Percentiles rank a stretch among this genome's conserved stretches.
These are phyloP conservation scores for Epichloe gansuensis DNA, from an alignment of 2,329 filamentous ascomycete genomes.

Conservation along the genomic window DNA sequence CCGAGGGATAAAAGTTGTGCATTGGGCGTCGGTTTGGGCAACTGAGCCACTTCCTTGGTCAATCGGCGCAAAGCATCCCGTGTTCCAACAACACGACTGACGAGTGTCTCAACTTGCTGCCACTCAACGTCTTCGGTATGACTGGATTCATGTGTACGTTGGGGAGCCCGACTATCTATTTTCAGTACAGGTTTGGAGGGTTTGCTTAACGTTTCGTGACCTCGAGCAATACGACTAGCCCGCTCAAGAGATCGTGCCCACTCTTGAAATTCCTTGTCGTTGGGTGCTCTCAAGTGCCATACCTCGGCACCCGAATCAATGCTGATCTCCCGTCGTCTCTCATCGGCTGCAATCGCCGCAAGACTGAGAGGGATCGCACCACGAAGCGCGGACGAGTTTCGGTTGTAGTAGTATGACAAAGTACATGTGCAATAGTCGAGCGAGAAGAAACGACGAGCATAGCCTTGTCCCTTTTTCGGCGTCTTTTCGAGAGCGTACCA, in stretches of 20 bases:
- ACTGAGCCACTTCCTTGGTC: constrained; percentile 68
- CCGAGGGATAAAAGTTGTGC: constrained; percentile 29
- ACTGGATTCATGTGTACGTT: constrained; percentile 21
- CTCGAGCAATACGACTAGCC: constrained; percentile 56
- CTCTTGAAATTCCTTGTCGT: constrained; percentile 70
- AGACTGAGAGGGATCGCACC: constrained; percentile 87
- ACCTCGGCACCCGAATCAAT: constrained; percentile 96
- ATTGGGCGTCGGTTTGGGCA: constrained; percentile 16
- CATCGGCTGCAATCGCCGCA: constrained; percentile 82
- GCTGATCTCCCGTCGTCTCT: constrained; percentile 79
- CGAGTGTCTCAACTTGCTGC: constrained; percentile 72
- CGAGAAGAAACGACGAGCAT: constrained; percentile 88
- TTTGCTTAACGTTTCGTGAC: constrained; percentile 28
- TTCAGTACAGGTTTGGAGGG: constrained; percentile 16
- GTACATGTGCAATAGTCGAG: constrained; percentile 91
- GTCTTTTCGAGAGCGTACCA: constrained; percentile 76
- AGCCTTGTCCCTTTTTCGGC: constrained; percentile 91
- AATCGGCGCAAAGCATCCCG: constrained; percentile 79
- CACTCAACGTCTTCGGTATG: constrained; percentile 67
- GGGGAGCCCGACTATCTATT: constrained; percentile 15
- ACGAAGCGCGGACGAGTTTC: constrained; percentile 81
- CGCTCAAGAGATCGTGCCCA: constrained; percentile 82
- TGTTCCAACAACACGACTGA: constrained; percentile 76
- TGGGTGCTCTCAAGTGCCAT: constrained; percentile 83
- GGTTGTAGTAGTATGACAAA: constrained; percentile 90